A percentile compares a stretch with the other conserved stretches of the same genome.
phyloP scores from a whole-genome alignment of 176 grass and related monocot species.

The Dactylis glomerata region DNA sequence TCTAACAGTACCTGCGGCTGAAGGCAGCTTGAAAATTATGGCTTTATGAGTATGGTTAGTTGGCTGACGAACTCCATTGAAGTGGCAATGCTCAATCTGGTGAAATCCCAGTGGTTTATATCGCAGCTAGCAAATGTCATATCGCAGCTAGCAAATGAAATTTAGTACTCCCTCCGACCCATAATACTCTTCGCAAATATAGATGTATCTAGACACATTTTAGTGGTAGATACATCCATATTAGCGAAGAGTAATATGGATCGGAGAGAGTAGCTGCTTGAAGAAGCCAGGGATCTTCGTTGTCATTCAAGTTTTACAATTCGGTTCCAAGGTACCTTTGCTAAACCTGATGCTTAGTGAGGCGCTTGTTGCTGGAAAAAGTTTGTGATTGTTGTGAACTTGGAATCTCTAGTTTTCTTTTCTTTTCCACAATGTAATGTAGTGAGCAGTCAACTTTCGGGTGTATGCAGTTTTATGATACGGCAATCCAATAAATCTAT shows the following conservation, averaged over 20 bases:
- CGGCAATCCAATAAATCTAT: not conserved
- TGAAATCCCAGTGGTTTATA: not conserved
- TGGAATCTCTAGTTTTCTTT: not conserved
- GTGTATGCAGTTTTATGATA: not conserved
- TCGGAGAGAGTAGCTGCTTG: too few species aligned
- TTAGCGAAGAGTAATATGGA: too few species aligned
- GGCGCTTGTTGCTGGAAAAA: not conserved
- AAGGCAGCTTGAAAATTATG: not conserved
- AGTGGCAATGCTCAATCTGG: not conserved
- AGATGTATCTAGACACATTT: too few species aligned
- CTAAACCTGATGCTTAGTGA: not conserved
- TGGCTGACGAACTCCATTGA: not conserved
- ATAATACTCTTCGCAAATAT: too few species aligned
- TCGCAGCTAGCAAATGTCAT: not conserved
- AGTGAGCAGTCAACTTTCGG: not conserved
- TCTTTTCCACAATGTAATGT: not conserved
- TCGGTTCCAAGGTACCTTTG: not conserved
- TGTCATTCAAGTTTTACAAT: not conserved
- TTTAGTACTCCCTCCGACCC: too few species aligned
- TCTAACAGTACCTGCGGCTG: slow-evolving; percentile 7
- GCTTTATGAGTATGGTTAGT: not conserved
- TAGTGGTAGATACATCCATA: too few species aligned
- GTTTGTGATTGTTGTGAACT: not conserved
- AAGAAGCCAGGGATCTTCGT: not conserved
- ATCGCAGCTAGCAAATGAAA: not conserved